These are phyloP conservation scores for Ilyonectria sp. DNA, from an alignment of 2,329 filamentous ascomycete genomes.

Conservation along the genomic window DNA sequence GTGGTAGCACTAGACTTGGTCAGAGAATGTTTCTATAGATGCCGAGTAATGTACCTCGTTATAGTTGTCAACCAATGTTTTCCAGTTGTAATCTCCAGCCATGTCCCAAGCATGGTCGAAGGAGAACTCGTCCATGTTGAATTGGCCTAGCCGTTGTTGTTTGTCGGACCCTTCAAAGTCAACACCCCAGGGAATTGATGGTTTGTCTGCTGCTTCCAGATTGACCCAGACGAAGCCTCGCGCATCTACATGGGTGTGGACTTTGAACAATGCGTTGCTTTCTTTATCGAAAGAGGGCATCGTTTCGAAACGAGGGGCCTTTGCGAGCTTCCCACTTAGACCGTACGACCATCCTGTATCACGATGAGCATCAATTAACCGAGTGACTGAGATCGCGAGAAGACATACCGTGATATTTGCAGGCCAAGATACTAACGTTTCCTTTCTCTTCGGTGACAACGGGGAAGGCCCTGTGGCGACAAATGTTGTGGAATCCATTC, in stretches of 20 bases:
- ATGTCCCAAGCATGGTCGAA: slow-evolving; percentile 71
- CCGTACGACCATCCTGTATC: slow-evolving; percentile 70
- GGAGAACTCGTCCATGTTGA: slow-evolving; percentile 65
- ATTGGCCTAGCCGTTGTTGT: slow-evolving; percentile 59
- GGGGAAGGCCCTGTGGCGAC: slow-evolving; percentile 72
- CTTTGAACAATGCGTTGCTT: slow-evolving; percentile 68
- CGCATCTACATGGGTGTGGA: slow-evolving; percentile 66
- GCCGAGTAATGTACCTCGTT: slow-evolving; percentile 59
- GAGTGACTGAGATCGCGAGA: neutral
- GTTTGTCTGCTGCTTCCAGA: slow-evolving; percentile 62
- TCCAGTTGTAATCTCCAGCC: slow-evolving; percentile 72
- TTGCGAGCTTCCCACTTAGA: slow-evolving; percentile 69
- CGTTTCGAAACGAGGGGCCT: slow-evolving; percentile 72
- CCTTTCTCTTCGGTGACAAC: slow-evolving; percentile 67
- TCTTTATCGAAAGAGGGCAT: slow-evolving; percentile 69
- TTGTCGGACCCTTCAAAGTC: slow-evolving; percentile 64
- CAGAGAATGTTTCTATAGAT: neutral
- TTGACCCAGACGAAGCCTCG: slow-evolving; percentile 73
- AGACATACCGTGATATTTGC: slow-evolving; percentile 67
- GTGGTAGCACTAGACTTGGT: slow-evolving; percentile 31
- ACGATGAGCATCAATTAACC: neutral
- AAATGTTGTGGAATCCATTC: slow-evolving; percentile 75
- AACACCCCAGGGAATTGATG: slow-evolving; percentile 63
- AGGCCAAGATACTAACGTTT: slow-evolving; percentile 67
- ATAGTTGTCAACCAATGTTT: slow-evolving; percentile 74